Evolutionary conservation across 2,329 filamentous ascomycete genomes (phyloP).

Genomic region (Colletotrichum lentis): DNA sequence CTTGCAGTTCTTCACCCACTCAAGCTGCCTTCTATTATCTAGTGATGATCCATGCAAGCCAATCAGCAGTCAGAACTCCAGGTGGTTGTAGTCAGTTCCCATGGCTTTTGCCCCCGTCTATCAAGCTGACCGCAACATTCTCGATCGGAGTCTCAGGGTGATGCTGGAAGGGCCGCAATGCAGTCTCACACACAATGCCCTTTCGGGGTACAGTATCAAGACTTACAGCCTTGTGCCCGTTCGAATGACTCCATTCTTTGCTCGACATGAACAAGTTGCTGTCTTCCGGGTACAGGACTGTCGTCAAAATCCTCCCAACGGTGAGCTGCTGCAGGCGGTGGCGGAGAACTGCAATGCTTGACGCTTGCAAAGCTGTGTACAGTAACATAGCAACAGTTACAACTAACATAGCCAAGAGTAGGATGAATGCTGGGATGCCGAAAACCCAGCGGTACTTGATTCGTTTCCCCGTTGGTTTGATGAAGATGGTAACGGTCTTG

Average conservation of each 20-base stretch:
- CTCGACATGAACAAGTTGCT: slow-evolving; percentile 34
- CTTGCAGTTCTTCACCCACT: too few relatives aligned
- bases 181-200: neutral
- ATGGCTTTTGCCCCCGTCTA: too few relatives aligned
- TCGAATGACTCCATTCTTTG: slow-evolving; percentile 31
- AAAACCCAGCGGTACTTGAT: slow-evolving; percentile 47
- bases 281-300: slow-evolving; percentile 36
- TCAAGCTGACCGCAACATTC: too few relatives aligned
- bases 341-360: slow-evolving; percentile 17
- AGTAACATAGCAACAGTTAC: neutral
- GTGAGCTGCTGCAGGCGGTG: slow-evolving; percentile 37
- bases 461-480: slow-evolving; percentile 43
- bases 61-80: too few relatives aligned
- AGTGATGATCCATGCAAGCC: too few relatives aligned
- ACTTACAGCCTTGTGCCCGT: slow-evolving; percentile 5
- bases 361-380: neutral
- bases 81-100: too few relatives aligned
- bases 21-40: too few relatives aligned
- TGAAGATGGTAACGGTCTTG: slow-evolving; percentile 33
- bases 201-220: neutral
- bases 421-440: slow-evolving; percentile 46
- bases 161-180: too few relatives aligned
- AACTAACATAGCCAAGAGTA: slow-evolving; percentile 13
- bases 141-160: too few relatives aligned
- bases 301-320: slow-evolving; percentile 38